Percentiles rank a stretch among this genome's conserved stretches.
Conservation (phyloP, 805 yeast species). For the Candida quercuum region DNA sequence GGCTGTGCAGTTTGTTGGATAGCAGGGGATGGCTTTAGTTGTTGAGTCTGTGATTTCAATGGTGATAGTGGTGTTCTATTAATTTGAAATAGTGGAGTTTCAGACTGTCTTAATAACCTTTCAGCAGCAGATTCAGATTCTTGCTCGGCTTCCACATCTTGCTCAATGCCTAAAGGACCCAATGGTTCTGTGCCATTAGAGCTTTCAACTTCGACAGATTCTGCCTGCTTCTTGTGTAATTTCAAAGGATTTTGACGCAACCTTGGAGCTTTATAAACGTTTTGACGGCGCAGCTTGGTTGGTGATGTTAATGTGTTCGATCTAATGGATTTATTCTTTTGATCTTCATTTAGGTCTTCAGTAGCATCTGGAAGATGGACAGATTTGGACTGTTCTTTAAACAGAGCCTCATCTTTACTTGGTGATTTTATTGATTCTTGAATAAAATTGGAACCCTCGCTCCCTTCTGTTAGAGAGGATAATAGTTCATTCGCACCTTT, state of each 20-base stretch:
- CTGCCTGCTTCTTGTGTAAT: constrained; percentile 9
- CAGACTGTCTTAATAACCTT: constrained; percentile 37
- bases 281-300: constrained; percentile 35
- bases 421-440: constrained; percentile 18
- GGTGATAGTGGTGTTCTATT: constrained; percentile 24
- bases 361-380: constrained; percentile 6
- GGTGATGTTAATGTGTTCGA: constrained; percentile 25
- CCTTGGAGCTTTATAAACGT: constrained; percentile 44
- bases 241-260: constrained; percentile 31
- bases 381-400: constrained; percentile 19
- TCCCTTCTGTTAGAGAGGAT: constrained; percentile 37
- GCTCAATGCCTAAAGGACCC: constrained; percentile 27
- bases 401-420: constrained; percentile 28
- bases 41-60: constrained; percentile 10
- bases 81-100: constrained; percentile 51
- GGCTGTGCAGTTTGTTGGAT: constrained; percentile 1
- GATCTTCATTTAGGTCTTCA: constrained; percentile 7
- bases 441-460: constrained; percentile 20
- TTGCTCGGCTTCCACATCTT: constrained; percentile 26
- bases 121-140: constrained; percentile 29
- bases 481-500: constrained; percentile 27
- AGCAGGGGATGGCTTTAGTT: constrained; percentile 4
- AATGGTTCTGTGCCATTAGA: constrained; percentile 25
- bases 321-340: constrained; percentile 10
- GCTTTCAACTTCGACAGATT: constrained; percentile 12